Base-by-base conservation (phyloP, 345 rosid genomes). In the Brassica juncea region DNA sequence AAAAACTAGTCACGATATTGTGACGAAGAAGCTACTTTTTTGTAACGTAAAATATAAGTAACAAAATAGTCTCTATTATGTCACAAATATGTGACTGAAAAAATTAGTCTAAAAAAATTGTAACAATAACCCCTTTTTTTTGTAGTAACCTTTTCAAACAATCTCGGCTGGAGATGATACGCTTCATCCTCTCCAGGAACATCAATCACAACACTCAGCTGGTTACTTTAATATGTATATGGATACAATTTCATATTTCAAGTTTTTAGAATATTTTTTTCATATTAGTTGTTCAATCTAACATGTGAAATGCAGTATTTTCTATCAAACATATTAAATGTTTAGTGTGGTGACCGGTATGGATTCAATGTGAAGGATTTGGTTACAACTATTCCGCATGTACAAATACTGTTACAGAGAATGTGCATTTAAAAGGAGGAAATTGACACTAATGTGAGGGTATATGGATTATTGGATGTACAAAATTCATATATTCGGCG, bases 101-200 rank as follows among this genome's bases (percentile, higher is more conserved):
- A 9, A 8, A 8, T 39, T 9, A 39, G 47, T 39, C 3, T 39
- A 12, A 39, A 39, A 2, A 39, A 39, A 2, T 39, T 2, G 47
- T 39, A 39, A 39, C 47, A 39, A 39, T 39, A 39, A 8, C 2
- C 12, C 12, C 12, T 35, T 39, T 39, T 39, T 39, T 39, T 39
- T 39, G 47, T 23, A 23, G 8, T 32, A 84, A 96, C 99, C 97
- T 93, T 96, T 68, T 91, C 97, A 68, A 92, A 96, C 70, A 96
- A 84, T 71, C 99, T 92, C 39, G 92, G 89, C 73, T 93, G 99
- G 72, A 92, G 88, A 77, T 83, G 84, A 82, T 88, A 96, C 0
- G 85, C 65, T 49, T 93, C 98, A 63, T 95, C 99, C 72, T 91
- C 91, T 59, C 89, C 94, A 34, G 94, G 91, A 62, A 87, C 85